Base-by-base conservation (phyloP, 371 early-diverging fungal species). In the Mucor velutinosus region DNA sequence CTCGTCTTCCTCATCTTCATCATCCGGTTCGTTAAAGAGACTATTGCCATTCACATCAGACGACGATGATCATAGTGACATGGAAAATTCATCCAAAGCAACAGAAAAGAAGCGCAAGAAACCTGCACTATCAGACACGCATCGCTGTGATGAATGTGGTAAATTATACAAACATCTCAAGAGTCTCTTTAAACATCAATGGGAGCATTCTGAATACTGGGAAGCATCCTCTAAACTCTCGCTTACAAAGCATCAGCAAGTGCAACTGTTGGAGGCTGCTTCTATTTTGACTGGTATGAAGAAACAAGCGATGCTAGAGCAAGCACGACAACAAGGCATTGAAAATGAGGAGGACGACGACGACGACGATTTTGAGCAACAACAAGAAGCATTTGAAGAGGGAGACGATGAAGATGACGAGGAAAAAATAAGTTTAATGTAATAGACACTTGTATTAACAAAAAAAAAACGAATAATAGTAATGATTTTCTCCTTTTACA, bases 211-310 rank as follows among this genome's bases (percentile, higher is more conserved):
- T 19, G 84, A 82, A 35, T 72, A 85, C 62, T 91, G 92, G 92
- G 83, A 82, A 37, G 66, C 77, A 55, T 83, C 87, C 8, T 79
- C 83, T 62, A 86, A 89, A 65, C 77, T 91, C 53, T 71, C 83
- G 29, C 67, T 90, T 23, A 85, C 89, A 49, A 90, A 90, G 69
- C 92, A 90, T 69, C 90, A 90, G 64, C 92, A 92, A 68, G 90
- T 92, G 1, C 89, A 89, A 65, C 66, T 92, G 73, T 70, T 92
- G 63, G 92, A 92, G 65, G 92, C 92, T 12, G 92, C 92, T 7
- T 81, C 86, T 37, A 87, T 90, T 41, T 65, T 90, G 23, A 76
- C 90, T 30, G 82, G 83, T 45, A 81, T 88, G 83, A 86, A 51
- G 51, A 51, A 51, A 4, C 51, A 51, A 51, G 4, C 21, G 4